Conservation (phyloP, 2,329 filamentous ascomycete species). For the Ophiocordyceps camponoti-leonardi region DNA sequence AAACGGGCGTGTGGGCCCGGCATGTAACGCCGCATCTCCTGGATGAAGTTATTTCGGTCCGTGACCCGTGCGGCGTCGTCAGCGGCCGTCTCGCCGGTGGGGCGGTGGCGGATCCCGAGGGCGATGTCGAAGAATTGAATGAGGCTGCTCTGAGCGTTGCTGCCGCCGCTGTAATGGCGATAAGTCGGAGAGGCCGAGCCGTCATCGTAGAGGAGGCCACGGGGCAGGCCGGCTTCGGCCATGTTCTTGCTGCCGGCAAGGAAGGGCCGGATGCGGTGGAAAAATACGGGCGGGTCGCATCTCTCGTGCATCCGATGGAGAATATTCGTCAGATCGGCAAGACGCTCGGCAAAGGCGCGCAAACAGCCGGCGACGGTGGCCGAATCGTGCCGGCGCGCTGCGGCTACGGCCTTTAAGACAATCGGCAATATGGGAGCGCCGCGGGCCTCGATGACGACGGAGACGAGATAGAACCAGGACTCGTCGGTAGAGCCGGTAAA, state of each 20-base stretch:
- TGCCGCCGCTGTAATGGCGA: conserved; percentile 79
- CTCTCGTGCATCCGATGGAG: conserved; percentile 86
- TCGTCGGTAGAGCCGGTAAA: conserved; percentile 92
- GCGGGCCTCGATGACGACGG: conserved; percentile 85
- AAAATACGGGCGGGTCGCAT: conserved; percentile 89
- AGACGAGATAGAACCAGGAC: conserved; percentile 97
- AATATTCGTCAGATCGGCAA: conserved; percentile 68
- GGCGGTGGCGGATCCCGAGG: conserved; percentile 75
- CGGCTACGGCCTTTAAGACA: conserved; percentile 75
- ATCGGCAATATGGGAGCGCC: conserved; percentile 74
- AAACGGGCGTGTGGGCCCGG: conserved; percentile 83
- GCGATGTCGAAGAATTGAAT: conserved; percentile 96
- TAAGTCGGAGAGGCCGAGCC: conserved; percentile 52
- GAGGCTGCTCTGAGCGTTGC: conserved; percentile 90
- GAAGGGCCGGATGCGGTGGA: conserved; percentile 89
- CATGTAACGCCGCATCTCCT: conserved; percentile 97
- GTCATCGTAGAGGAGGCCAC: conserved; percentile 76
- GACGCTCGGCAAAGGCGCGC: conserved; percentile 65
- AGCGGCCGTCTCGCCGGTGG: conserved; percentile 57
- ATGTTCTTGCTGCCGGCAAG: conserved; percentile 96
- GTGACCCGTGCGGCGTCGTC: conserved; percentile 22
- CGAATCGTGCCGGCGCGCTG: conserved; percentile 54
- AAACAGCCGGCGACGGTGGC: conserved; percentile 60
- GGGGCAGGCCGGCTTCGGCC: conserved; percentile 77
- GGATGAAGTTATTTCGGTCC: conserved; percentile 59